Percentiles rank a stretch among this genome's conserved stretches.
phyloP scores from a whole-genome alignment of 1,139 yeast species.

The Saccharomyces pastorianus region DNA sequence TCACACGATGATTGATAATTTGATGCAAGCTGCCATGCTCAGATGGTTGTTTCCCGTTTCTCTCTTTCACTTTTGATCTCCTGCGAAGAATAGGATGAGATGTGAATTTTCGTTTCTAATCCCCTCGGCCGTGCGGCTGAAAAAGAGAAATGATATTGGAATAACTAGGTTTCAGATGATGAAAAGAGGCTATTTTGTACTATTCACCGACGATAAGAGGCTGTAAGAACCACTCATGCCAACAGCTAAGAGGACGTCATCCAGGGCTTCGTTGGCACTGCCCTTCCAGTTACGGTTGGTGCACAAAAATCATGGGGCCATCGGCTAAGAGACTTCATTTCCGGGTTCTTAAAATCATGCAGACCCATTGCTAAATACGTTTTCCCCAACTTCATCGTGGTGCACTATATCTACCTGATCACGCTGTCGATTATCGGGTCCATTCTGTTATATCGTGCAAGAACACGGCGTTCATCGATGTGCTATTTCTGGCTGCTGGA shows the following conservation, averaged over 20 bases:
- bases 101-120: background rate
- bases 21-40: background rate
- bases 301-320: constrained; percentile 32
- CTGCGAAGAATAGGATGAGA: background rate
- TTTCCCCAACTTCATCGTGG: constrained; percentile 69
- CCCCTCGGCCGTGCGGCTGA: constrained; percentile 1
- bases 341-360: constrained; percentile 20
- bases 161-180: background rate
- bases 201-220: background rate
- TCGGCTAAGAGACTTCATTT: constrained; percentile 30
- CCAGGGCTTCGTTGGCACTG: background rate
- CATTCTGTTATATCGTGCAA: constrained; percentile 56
- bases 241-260: background rate
- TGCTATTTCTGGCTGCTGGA: constrained; percentile 64
- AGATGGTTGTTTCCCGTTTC: background rate
- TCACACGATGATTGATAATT: background rate
- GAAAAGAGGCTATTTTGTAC: background rate
- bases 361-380: constrained; percentile 44
- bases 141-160: background rate
- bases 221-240: background rate
- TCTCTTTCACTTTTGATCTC: background rate
- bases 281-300: background rate
- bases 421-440: constrained; percentile 53
- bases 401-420: constrained; percentile 62
- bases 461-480: constrained; percentile 63